Percentiles rank a stretch among this genome's conserved stretches.
phyloP scores from a whole-genome alignment of 1,139 yeast species.

The Pichia sp. region DNA sequence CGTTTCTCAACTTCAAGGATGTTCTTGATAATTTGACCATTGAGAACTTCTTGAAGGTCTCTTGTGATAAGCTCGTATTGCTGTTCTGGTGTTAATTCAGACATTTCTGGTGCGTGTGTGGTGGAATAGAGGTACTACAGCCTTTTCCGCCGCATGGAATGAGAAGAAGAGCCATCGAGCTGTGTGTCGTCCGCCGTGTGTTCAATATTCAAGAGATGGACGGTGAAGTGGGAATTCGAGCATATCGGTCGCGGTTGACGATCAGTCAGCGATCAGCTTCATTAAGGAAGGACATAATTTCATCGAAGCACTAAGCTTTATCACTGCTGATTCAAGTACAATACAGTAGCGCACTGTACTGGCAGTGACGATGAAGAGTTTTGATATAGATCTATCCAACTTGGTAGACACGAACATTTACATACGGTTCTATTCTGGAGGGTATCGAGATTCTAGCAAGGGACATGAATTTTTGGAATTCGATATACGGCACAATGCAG shows the following conservation, averaged over 20 bases:
- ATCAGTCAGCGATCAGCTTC: too few species aligned
- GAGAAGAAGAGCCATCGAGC: too few species aligned
- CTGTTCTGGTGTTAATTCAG: slow-evolving; percentile 41
- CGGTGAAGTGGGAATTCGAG: too few species aligned
- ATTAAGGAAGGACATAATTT: too few species aligned
- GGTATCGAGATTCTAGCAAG: slow-evolving; percentile 19
- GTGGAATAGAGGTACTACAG: too few species aligned
- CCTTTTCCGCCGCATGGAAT: too few species aligned
- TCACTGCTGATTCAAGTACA: too few species aligned
- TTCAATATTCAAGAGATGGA: too few species aligned
- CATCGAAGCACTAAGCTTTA: too few species aligned
- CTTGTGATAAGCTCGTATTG: slow-evolving; percentile 75
- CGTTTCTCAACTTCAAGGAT: slow-evolving; percentile 75
- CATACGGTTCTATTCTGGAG: slow-evolving; percentile 35
- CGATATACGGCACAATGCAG: slow-evolving; percentile 31
- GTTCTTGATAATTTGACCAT: slow-evolving; percentile 80
- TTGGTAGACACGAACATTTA: slow-evolving; percentile 21
- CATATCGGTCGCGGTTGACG: too few species aligned
- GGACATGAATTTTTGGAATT: slow-evolving; percentile 43
- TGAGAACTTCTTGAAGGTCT: slow-evolving; percentile 85
- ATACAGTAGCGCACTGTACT: too few species aligned
- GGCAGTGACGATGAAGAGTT: not conserved
- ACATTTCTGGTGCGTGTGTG: slow-evolving; percentile 11
- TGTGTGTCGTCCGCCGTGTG: too few species aligned
- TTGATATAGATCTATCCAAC: slow-evolving; percentile 6